A percentile compares a stretch with the other conserved stretches of the same genome.
phyloP scores from a whole-genome alignment of 768 basidiomycete genomes.

The Candolleomyces efflorescens region DNA sequence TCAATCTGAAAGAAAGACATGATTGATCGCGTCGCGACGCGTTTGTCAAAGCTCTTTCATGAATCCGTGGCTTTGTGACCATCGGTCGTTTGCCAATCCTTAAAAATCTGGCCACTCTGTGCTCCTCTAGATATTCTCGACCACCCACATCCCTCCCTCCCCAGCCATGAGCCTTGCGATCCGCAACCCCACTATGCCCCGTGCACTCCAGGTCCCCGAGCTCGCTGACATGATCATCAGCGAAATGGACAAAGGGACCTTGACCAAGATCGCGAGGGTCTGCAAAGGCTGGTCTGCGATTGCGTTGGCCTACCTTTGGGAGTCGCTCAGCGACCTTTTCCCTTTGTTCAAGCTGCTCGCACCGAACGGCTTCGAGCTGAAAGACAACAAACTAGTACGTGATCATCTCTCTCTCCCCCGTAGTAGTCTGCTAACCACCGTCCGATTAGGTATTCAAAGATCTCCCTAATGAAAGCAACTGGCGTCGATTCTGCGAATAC shows the following conservation, averaged over 20 bases:
- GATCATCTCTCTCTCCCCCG: conserved; percentile 3
- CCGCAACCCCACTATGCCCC: conserved; percentile 10
- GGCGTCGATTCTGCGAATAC: conserved; percentile 54
- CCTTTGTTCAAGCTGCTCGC: conserved; percentile 46
- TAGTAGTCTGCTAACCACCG: background rate
- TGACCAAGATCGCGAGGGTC: conserved; percentile 45
- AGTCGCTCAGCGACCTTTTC: conserved; percentile 41
- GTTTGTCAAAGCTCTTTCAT: too few relatives aligned
- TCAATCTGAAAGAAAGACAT: too few relatives aligned
- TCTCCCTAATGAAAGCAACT: conserved; percentile 43
- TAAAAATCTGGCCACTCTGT: too few relatives aligned
- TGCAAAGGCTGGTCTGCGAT: conserved; percentile 58
- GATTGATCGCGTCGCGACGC: too few relatives aligned
- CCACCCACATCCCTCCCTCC: background rate
- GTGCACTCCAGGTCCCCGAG: conserved; percentile 53
- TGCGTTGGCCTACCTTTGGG: conserved; percentile 57
- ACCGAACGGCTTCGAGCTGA: conserved; percentile 28
- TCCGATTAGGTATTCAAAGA: conserved; percentile 35
- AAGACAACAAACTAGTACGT: conserved; percentile 20
- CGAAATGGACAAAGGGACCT: conserved; percentile 36
- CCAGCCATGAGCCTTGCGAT: background rate
- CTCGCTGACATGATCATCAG: conserved; percentile 54
- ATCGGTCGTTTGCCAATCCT: too few relatives aligned
- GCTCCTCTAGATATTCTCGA: too few relatives aligned
- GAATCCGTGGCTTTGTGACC: too few relatives aligned